phyloP scores from a whole-genome alignment of 176 grass and related monocot genomes.

The Panicum miliaceum region DNA sequence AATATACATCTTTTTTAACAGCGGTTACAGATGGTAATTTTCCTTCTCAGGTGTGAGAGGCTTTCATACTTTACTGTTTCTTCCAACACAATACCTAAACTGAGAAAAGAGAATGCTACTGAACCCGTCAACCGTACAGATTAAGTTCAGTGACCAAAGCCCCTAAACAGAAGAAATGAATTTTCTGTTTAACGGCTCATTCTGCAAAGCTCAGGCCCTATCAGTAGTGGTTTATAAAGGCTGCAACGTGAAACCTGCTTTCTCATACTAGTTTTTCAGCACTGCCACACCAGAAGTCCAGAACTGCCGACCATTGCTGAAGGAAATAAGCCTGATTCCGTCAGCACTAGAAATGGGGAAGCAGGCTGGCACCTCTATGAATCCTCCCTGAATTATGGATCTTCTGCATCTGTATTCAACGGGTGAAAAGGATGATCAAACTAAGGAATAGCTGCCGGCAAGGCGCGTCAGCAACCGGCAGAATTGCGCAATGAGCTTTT shows the following conservation, averaged over 20 bases:
- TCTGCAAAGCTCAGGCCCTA: too few relatives aligned
- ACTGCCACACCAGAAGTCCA: background rate
- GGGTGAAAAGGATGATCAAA: background rate
- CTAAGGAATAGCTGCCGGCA: background rate
- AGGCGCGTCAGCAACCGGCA: too few relatives aligned
- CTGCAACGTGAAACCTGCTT: background rate
- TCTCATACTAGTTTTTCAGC: background rate
- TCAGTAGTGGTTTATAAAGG: background rate
- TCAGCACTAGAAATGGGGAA: background rate
- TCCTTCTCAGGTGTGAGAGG: background rate
- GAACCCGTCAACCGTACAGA: too few relatives aligned
- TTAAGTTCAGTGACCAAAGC: background rate
- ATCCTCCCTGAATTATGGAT: background rate
- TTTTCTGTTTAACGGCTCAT: background rate
- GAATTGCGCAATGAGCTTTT: background rate
- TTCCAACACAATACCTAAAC: background rate
- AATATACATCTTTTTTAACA: background rate
- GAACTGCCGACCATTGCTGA: background rate
- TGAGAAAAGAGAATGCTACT: background rate
- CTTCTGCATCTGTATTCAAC: background rate
- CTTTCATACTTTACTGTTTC: background rate
- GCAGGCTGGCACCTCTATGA: background rate
- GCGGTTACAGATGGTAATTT: background rate
- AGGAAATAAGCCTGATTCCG: background rate
- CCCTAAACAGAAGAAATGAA: background rate